Percentiles rank a stretch among this genome's conserved stretches.
These are phyloP conservation scores for Claviceps spartinae DNA, from an alignment of 2,329 filamentous ascomycete genomes.

Conservation along the genomic window DNA sequence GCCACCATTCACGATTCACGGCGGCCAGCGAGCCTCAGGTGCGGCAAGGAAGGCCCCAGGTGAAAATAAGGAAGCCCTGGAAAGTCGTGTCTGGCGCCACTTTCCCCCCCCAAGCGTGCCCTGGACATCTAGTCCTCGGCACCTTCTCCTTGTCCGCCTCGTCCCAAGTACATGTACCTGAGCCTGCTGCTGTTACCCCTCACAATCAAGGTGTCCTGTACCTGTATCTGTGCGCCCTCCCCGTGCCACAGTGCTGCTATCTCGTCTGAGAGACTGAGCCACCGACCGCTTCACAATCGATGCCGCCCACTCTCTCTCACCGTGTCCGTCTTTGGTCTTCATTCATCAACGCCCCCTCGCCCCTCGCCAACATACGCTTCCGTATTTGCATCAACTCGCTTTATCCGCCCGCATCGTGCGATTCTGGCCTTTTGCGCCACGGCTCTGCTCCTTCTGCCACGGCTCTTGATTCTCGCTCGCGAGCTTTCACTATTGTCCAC, in stretches of 20 bases:
- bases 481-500: not conserved
- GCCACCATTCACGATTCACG: too few relatives aligned
- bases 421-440: constrained; percentile 4
- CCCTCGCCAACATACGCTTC: not conserved
- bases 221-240: not conserved
- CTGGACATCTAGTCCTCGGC: not conserved
- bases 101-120: not conserved
- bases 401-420: not conserved
- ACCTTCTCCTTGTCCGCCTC: not conserved
- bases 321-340: constrained; percentile 3
- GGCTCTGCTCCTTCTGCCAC: not conserved
- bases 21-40: not conserved
- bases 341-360: constrained; percentile 2
- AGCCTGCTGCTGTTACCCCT: too few relatives aligned
- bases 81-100: not conserved
- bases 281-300: constrained; percentile 1
- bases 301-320: constrained; percentile 1
- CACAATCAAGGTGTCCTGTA: not conserved
- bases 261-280: not conserved
- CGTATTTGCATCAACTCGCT: not conserved
- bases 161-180: too few relatives aligned
- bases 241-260: constrained; percentile 1
- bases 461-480: not conserved
- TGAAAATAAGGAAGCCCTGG: not conserved
- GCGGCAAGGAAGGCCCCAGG: not conserved